phyloP scores from a whole-genome alignment of 345 rosid species.

The Clausena lansium region DNA sequence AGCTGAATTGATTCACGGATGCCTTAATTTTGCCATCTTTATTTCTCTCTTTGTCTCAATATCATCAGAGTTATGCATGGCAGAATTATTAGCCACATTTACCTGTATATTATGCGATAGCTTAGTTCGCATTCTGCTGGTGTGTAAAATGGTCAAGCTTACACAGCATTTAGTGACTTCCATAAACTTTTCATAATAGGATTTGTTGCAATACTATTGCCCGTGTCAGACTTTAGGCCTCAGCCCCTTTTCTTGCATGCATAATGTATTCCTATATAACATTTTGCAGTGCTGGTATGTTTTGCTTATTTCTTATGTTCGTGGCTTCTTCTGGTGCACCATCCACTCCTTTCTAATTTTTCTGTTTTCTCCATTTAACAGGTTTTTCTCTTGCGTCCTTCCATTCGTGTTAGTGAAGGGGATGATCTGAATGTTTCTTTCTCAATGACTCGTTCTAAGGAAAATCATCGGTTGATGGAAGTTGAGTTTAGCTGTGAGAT shows the following conservation, averaged over 20 bases:
- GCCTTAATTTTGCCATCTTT: not conserved
- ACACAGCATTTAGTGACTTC: not conserved
- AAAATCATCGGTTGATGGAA: slow-evolving; percentile 88
- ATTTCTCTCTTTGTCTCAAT: not conserved
- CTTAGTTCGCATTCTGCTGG: not conserved
- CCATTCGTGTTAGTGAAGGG: slow-evolving; percentile 49
- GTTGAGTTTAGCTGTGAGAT: slow-evolving; percentile 68
- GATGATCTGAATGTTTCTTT: slow-evolving; percentile 58
- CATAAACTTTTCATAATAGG: not conserved
- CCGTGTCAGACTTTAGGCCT: not conserved
- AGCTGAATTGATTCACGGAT: not conserved
- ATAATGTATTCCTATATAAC: not conserved
- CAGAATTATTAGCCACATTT: not conserved
- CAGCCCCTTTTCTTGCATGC: not conserved
- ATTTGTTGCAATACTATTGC: not conserved
- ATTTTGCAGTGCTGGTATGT: not conserved
- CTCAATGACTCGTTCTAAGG: slow-evolving; percentile 79
- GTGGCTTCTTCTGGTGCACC: slow-evolving; percentile 2
- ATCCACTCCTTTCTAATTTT: not conserved
- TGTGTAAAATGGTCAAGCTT: not conserved
- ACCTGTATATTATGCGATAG: not conserved
- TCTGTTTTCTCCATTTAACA: slow-evolving; percentile 25
- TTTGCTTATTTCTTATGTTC: not conserved
- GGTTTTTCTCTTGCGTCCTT: slow-evolving; percentile 74
- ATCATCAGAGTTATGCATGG: not conserved